Evolutionary conservation across 2,329 filamentous ascomycete species (phyloP), one percentile per base, ranked within the genome.

Genomic region (Fusarium cicatricum): DNA sequence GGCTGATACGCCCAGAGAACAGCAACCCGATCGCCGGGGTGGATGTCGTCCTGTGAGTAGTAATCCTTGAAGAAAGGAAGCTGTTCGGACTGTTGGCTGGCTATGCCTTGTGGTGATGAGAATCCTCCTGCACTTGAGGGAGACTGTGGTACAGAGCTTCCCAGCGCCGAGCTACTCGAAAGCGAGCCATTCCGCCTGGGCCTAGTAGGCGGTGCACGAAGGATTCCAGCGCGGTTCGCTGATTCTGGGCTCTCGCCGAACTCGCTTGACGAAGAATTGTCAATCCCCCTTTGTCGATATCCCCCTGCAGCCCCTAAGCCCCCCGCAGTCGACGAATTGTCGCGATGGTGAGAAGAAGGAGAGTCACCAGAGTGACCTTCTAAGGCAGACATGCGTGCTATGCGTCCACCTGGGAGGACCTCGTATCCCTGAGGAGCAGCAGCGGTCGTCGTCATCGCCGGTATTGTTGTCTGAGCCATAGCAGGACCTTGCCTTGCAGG

Each of bases 61-160:
- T 99, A 99, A 74, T 99, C 95, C 72, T 97, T 97, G 85, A 99
- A 99, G 71, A 92, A 97, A 4, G 91, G 89, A 48, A 99, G 79
- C 74, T 98, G 95, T 75, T 99, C 95, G 1, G 94, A 98, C 72
- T 97, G 92, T 55, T 94, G 92, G 68, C 92, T 97, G 19, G 88
- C 85, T 58, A 94, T 77, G 21, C 89, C 92, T 68, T 90, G 90
- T 0, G 92, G 92, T 4, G 93, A 97, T 3, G 93, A 97, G 75
- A 91, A 88, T 46, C 88, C 89, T 39, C 82, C 87, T 21, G 81
- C 88, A 72, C 85, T 92, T 54, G 81, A 83, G 7, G 92, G 92
- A 10, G 92, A 96, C 50, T 88, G 88, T 11, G 86, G 82, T 53
- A 90, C 88, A 54, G 88, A 88, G 60, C 84, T 77, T 71, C 85